Conservation (phyloP, 345 rosid species). For the Eucalyptus lansdowneana region DNA sequence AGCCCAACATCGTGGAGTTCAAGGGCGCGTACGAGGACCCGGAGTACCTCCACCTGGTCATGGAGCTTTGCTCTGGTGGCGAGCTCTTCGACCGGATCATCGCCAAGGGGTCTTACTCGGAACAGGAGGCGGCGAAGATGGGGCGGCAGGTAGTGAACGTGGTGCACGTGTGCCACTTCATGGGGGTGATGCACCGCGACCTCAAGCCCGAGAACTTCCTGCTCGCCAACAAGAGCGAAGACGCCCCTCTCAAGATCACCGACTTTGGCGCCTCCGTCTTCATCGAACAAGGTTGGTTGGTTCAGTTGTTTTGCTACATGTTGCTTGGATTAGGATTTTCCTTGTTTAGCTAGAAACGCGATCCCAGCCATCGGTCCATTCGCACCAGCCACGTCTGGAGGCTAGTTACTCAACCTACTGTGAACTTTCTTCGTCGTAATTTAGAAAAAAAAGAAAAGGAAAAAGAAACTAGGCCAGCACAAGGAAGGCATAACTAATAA, state of each 20-base stretch:
- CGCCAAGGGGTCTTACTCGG: constrained; percentile 61
- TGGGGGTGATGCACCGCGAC: constrained; percentile 93
- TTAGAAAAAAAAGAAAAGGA: background rate
- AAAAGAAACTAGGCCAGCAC: background rate
- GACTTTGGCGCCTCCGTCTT: constrained; percentile 90
- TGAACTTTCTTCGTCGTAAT: background rate
- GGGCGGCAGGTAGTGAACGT: constrained; percentile 72
- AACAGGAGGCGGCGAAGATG: constrained; percentile 66
- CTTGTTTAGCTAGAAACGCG: background rate
- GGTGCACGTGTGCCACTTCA: constrained; percentile 84
- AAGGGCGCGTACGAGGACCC: constrained; percentile 70
- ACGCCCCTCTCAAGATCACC: constrained; percentile 57
- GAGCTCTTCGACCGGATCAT: constrained; percentile 88
- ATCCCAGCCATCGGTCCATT: background rate
- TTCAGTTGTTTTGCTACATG: background rate
- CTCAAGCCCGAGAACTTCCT: constrained; percentile 96
- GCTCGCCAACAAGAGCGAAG: constrained; percentile 33
- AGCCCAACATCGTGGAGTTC: constrained; percentile 83
- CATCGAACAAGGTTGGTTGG: constrained; percentile 63
- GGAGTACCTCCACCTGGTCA: constrained; percentile 52
- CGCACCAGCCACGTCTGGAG: background rate
- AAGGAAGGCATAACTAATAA: background rate
- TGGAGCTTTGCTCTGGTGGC: constrained; percentile 95
- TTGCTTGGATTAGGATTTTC: background rate
- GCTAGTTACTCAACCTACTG: background rate